Conservation (phyloP, 2,329 filamentous ascomycete genomes). For the Phialophora expanda region DNA sequence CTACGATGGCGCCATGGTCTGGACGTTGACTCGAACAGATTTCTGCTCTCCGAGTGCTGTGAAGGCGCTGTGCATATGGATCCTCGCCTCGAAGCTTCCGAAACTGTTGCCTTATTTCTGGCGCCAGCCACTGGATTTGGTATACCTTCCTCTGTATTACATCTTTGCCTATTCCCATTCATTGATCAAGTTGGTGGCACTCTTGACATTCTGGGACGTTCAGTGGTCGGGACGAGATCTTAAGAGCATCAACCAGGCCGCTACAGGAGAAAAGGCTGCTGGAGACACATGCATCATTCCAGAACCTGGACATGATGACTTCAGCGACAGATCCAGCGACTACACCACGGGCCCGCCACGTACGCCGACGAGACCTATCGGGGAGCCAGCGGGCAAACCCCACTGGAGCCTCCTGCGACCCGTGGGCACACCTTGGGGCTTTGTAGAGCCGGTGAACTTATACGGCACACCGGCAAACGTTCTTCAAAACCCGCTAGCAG, state of each 20-base stretch:
- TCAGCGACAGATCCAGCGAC: not conserved
- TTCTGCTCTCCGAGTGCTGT: slow-evolving; percentile 34
- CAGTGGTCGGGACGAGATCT: slow-evolving; percentile 53
- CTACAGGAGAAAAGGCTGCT: not conserved
- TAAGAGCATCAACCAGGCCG: slow-evolving; percentile 13
- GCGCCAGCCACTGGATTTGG: slow-evolving; percentile 58
- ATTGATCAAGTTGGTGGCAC: slow-evolving; percentile 62
- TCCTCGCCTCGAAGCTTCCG: slow-evolving; percentile 61
- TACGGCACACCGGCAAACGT: slow-evolving; percentile 23
- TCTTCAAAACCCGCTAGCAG: not conserved
- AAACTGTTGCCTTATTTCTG: slow-evolving; percentile 62
- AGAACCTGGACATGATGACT: not conserved
- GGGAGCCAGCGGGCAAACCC: not conserved
- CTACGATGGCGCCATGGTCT: slow-evolving; percentile 56
- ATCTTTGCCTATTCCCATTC: slow-evolving; percentile 64
- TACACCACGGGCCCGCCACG: not conserved
- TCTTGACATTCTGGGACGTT: slow-evolving; percentile 59
- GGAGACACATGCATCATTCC: not conserved
- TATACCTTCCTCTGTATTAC: slow-evolving; percentile 57
- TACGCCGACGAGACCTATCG: not conserved
- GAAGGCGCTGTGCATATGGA: slow-evolving; percentile 50
- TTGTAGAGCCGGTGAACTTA: slow-evolving; percentile 9
- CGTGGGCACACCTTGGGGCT: slow-evolving; percentile 26
- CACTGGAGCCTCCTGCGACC: not conserved
- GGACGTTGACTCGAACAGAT: slow-evolving; percentile 41